Percentiles rank a stretch among this genome's conserved stretches.
Conservation (phyloP, 2,329 filamentous ascomycete genomes). For the Pseudovirgaria hyperparasitica region DNA sequence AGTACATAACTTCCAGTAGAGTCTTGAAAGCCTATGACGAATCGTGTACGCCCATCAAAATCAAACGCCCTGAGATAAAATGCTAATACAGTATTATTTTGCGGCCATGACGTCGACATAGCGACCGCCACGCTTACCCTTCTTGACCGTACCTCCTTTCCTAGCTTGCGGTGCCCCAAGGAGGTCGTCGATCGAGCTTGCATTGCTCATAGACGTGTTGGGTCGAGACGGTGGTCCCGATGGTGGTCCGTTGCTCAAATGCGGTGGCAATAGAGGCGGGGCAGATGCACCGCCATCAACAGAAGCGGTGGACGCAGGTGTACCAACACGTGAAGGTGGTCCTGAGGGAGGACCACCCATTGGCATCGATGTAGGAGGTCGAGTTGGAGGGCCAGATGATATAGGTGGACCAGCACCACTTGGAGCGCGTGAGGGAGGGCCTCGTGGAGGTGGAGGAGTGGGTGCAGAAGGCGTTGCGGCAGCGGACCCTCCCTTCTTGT, state of each 20-base stretch:
- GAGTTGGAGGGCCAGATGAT: conserved; percentile 5
- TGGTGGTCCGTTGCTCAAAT: conserved; percentile 9
- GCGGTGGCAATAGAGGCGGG: conserved; percentile 15
- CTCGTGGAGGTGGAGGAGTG: conserved; percentile 67
- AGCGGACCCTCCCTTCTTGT: conserved; percentile 69
- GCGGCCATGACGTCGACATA: conserved; percentile 97
- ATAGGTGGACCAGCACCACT: conserved; percentile 25
- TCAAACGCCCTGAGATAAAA: too few relatives aligned
- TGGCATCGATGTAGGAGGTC: conserved; percentile 10
- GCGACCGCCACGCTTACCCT: conserved; percentile 63
- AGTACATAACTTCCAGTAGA: too few relatives aligned
- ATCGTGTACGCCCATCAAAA: too few relatives aligned
- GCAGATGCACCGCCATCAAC: conserved; percentile 12
- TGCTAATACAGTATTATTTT: conserved; percentile 9
- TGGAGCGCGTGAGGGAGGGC: conserved; percentile 34
- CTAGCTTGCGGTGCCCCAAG: conserved; percentile 61
- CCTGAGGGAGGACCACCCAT: conserved; percentile 22
- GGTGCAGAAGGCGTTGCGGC: conserved; percentile 44
- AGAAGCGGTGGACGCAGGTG: conserved; percentile 19
- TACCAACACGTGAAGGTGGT: conserved; percentile 16
- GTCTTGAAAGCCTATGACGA: too few relatives aligned
- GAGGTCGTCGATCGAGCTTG: conserved; percentile 90
- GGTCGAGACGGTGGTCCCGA: conserved; percentile 35
- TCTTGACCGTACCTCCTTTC: conserved; percentile 43
- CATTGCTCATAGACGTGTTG: conserved; percentile 72